A percentile compares a stretch with the other conserved stretches of the same genome.
These are phyloP conservation scores for Pseudonitzschia multiseries DNA, from an alignment of 108 stramenopile genomes.

Conservation along the genomic window DNA sequence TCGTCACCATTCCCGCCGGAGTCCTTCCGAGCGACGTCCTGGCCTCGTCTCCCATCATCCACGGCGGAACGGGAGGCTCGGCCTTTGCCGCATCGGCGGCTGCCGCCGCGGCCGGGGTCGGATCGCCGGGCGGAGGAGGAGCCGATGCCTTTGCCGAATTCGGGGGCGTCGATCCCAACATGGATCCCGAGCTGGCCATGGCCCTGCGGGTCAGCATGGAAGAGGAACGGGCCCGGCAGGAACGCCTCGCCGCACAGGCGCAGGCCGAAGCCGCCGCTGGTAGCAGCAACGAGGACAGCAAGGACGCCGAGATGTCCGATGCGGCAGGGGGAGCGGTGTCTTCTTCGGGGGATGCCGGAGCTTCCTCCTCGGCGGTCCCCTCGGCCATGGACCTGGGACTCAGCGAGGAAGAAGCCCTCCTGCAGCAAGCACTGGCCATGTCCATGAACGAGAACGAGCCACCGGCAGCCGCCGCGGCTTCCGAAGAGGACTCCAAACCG, in stretches of 20 bases:
- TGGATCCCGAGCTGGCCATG: constrained; percentile 99
- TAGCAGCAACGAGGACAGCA: constrained; percentile 8
- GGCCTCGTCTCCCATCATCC: constrained; percentile 80
- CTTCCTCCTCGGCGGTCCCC: constrained; percentile 20
- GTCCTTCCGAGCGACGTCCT: constrained; percentile 94
- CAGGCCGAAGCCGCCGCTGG: constrained; percentile 2
- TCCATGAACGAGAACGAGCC: constrained; percentile 89
- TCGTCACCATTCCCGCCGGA: constrained; percentile 95
- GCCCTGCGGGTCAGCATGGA: constrained; percentile 97
- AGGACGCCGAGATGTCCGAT: constrained; percentile 46
- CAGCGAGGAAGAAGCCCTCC: constrained; percentile 81
- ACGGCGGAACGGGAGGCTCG: constrained; percentile 63
- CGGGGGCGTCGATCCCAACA: constrained; percentile 95
- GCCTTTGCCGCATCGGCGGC: constrained; percentile 50
- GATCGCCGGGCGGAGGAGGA: constrained; percentile 46
- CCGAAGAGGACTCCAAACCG: constrained; percentile 27
- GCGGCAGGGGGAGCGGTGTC: constrained; percentile 28
- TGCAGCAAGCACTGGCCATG: constrained; percentile 97
- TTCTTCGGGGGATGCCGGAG: constrained; percentile 35
- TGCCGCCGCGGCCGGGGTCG: constrained; percentile 35
- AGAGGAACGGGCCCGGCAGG: constrained; percentile 91
- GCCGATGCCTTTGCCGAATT: constrained; percentile 85
- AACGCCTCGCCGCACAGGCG: constrained; percentile 53
- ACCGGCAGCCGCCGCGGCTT: constrained; percentile 10
- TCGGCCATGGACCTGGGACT: constrained; percentile 46